These are phyloP conservation scores for Chenopodium berlandieri DNA, from an alignment of 148 eudicot species.

Conservation along the genomic window DNA sequence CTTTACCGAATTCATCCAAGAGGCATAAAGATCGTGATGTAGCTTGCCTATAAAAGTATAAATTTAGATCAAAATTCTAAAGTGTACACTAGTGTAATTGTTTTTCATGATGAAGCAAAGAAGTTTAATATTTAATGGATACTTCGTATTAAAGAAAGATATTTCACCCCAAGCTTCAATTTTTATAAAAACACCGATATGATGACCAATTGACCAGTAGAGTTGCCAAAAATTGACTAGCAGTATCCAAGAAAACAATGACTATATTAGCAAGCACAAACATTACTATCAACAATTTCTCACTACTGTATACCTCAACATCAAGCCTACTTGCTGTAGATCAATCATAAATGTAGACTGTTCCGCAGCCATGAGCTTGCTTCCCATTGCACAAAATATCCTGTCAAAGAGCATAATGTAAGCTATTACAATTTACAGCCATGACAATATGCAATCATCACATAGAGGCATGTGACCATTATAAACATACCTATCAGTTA, in stretches of 20 bases:
- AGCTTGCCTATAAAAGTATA: conserved; percentile 60
- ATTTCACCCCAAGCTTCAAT: conserved; percentile 7
- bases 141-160: neutral
- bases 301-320: conserved; percentile 68
- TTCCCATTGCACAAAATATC: conserved; percentile 96
- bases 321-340: conserved; percentile 93
- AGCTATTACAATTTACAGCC: neutral
- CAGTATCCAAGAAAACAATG: neutral
- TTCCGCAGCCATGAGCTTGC: conserved; percentile 87
- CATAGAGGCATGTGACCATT: conserved; percentile 8
- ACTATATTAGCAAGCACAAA: neutral
- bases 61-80: conserved; percentile 7
- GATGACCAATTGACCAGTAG: neutral
- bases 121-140: neutral
- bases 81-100: neutral
- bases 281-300: neutral
- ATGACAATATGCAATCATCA: neutral
- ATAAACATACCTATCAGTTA: conserved; percentile 76
- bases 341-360: conserved; percentile 99
- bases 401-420: conserved; percentile 34
- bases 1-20: conserved; percentile 96
- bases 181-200: neutral
- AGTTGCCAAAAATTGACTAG: neutral
- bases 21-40: conserved; percentile 80
- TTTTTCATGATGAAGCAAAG: neutral